A percentile compares a stretch with the other conserved stretches of the same genome.
phyloP scores from a whole-genome alignment of 176 grass and related monocot genomes.

The Urochloa ruziziensis region DNA sequence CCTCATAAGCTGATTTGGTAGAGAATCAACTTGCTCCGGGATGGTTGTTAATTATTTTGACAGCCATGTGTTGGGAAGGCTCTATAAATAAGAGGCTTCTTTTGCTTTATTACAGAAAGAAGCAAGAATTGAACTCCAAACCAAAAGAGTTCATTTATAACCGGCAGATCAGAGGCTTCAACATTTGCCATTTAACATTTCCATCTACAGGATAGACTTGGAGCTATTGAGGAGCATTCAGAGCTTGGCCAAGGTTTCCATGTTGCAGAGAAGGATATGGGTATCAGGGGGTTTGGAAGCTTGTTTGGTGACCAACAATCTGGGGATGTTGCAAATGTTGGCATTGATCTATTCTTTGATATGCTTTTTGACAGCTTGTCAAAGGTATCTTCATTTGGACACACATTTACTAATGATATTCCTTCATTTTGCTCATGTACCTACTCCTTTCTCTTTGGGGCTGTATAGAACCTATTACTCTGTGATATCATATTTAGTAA shows the following conservation, averaged over 20 bases:
- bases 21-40: no score
- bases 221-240: slow-evolving; percentile 86
- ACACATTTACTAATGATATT: neutral
- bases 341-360: slow-evolving; percentile 95
- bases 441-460: neutral
- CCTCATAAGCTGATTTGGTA: no score
- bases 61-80: neutral
- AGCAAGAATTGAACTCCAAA: neutral
- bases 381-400: slow-evolving; percentile 51
- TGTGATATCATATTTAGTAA: neutral
- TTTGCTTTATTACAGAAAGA: neutral
- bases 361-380: slow-evolving; percentile 98
- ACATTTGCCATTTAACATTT: slow-evolving; percentile 21
- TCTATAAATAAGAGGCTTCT: neutral
- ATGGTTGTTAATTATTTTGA: neutral
- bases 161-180: neutral
- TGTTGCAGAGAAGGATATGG: slow-evolving; percentile 97
- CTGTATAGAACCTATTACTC: neutral
- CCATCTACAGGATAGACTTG: slow-evolving; percentile 73
- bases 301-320: slow-evolving; percentile 97
- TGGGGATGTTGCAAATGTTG: slow-evolving; percentile 96
- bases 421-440: slow-evolving; percentile 2
- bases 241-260: slow-evolving; percentile 92
- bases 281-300: slow-evolving; percentile 91
- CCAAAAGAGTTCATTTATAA: neutral